Conservation (phyloP, 768 basidiomycete species). For the Tylopilus sp. region DNA sequence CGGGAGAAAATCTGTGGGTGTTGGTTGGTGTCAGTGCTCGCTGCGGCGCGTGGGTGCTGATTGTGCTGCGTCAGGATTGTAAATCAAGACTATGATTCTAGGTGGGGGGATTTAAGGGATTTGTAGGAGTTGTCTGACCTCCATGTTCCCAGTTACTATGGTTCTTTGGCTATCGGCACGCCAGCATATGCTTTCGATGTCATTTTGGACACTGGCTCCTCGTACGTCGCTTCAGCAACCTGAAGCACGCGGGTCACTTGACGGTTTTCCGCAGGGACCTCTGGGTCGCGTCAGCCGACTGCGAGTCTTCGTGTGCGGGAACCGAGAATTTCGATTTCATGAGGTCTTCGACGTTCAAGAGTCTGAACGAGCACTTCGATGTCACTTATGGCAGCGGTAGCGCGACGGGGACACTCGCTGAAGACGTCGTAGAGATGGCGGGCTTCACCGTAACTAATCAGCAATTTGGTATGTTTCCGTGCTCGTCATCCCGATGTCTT, state of each 20-base stretch:
- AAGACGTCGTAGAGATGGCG: slow-evolving; percentile 72
- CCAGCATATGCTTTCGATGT: slow-evolving; percentile 45
- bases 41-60: not conserved
- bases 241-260: not conserved
- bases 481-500: too few species aligned
- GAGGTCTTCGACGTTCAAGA: slow-evolving; percentile 36
- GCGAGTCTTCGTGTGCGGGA: slow-evolving; percentile 30
- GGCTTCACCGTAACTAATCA: slow-evolving; percentile 57
- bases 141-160: slow-evolving; percentile 28
- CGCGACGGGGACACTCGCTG: slow-evolving; percentile 43
- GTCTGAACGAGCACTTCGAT: slow-evolving; percentile 31
- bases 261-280: slow-evolving; percentile 39
- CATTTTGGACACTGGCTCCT: slow-evolving; percentile 51
- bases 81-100: slow-evolving; percentile 63
- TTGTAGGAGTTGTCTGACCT: not conserved
- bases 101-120: slow-evolving; percentile 31
- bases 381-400: slow-evolving; percentile 46
- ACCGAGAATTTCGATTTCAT: slow-evolving; percentile 32
- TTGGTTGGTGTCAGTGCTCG: not conserved
- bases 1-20: slow-evolving; percentile 47
- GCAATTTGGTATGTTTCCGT: slow-evolving; percentile 44
- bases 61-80: slow-evolving; percentile 44
- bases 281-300: slow-evolving; percentile 43
- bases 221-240: slow-evolving; percentile 18
- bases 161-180: slow-evolving; percentile 39